These are phyloP conservation scores for Farysia itapuensis DNA, from an alignment of 1,284 basidiomycete species.

Conservation along the genomic window DNA sequence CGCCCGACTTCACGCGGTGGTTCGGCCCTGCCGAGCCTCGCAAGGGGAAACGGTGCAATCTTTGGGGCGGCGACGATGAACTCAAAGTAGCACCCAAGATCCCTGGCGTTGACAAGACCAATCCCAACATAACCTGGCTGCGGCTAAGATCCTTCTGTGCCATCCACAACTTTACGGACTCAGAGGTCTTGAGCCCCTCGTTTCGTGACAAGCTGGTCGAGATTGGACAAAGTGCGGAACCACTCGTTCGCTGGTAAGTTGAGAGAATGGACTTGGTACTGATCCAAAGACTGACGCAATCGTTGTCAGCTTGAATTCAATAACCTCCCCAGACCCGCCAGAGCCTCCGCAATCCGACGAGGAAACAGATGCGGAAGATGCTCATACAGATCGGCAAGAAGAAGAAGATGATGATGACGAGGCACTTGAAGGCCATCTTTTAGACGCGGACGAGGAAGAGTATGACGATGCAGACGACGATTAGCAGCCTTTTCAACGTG, in stretches of 20 bases:
- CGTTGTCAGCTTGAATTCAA: constrained; percentile 18
- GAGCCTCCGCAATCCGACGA: constrained; percentile 14
- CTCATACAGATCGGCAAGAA: not conserved
- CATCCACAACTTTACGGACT: constrained; percentile 74
- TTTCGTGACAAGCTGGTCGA: constrained; percentile 70
- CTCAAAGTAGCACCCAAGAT: constrained; percentile 66
- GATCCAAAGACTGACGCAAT: too few species aligned
- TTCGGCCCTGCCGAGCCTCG: constrained; percentile 68
- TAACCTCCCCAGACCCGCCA: constrained; percentile 31
- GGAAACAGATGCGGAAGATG: not conserved
- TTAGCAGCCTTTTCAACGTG: too few species aligned
- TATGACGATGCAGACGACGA: constrained; percentile 3
- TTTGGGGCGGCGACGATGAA: constrained; percentile 67
- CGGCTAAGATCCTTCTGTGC: constrained; percentile 80
- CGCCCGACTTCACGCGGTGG: constrained; percentile 69
- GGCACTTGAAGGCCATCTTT: too few species aligned
- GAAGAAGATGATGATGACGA: constrained; percentile 6
- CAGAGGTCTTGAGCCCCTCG: constrained; percentile 69
- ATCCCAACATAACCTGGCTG: constrained; percentile 83
- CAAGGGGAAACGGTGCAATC: constrained; percentile 53
- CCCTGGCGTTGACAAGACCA: constrained; percentile 73
- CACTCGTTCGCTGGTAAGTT: constrained; percentile 79
- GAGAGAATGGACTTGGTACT: too few species aligned
- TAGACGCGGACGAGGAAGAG: constrained; percentile 1
- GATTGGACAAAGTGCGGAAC: constrained; percentile 68